phyloP scores from a whole-genome alignment of 2,329 filamentous ascomycete genomes.

The Botrytis tulipae region DNA sequence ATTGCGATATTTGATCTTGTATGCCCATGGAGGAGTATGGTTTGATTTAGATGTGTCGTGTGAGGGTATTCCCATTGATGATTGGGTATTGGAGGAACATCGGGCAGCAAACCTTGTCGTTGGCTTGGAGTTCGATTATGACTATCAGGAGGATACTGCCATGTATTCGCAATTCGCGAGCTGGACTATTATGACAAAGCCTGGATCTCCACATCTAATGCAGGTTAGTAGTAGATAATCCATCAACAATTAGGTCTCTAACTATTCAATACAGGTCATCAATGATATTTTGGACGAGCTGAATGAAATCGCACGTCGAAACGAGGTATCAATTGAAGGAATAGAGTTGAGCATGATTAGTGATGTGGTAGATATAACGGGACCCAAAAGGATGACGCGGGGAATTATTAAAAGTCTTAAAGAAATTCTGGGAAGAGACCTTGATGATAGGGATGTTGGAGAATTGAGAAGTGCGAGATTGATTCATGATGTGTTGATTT shows the following conservation, averaged over 20 bases:
- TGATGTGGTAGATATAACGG: constrained; percentile 12
- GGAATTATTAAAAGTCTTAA: constrained; percentile 5
- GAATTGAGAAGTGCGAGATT: neutral
- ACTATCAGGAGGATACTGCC: neutral
- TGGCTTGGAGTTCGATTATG: neutral
- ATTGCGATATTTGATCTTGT: constrained; percentile 65
- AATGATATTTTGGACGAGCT: neutral
- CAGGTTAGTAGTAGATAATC: neutral
- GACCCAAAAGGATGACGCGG: constrained; percentile 8
- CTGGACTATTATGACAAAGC: constrained; percentile 4
- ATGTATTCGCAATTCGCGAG: constrained; percentile 4
- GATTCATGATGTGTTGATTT: constrained; percentile 7
- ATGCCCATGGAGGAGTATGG: constrained; percentile 53
- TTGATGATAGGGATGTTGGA: constrained; percentile 8
- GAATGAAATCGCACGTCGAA: neutral
- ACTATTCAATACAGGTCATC: neutral
- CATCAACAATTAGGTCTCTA: neutral
- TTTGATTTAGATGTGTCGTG: constrained; percentile 55
- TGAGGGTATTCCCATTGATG: constrained; percentile 50
- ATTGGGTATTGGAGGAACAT: constrained; percentile 63
- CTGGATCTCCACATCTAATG: neutral
- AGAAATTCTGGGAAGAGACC: neutral
- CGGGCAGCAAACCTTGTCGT: neutral
- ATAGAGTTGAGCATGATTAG: neutral
- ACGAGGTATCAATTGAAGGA: neutral